phyloP scores from a whole-genome alignment of 352 stramenopile genomes.

The Peronospora farinosa region DNA sequence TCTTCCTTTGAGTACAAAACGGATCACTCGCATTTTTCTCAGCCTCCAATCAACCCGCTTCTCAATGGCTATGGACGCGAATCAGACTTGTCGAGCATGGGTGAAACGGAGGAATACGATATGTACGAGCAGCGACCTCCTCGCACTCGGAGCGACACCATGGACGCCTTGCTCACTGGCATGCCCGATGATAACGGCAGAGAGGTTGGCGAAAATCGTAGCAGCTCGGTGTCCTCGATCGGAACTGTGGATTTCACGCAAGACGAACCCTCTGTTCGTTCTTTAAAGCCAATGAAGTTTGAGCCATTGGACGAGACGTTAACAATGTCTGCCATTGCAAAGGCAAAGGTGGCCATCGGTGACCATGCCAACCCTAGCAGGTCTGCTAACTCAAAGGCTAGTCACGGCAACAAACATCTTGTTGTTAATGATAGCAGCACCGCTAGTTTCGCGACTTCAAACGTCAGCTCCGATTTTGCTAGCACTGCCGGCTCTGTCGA shows the following conservation, averaged over 20 bases:
- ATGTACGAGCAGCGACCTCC: slow-evolving; percentile 34
- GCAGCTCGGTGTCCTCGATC: slow-evolving; percentile 42
- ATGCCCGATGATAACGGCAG: slow-evolving; percentile 18
- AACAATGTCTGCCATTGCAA: slow-evolving; percentile 27
- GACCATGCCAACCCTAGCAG: slow-evolving; percentile 9
- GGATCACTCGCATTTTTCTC: slow-evolving; percentile 23
- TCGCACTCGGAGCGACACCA: slow-evolving; percentile 24
- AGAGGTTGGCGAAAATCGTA: slow-evolving; percentile 16
- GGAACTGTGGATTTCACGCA: slow-evolving; percentile 53
- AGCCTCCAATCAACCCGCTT: slow-evolving; percentile 36
- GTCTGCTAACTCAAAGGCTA: slow-evolving; percentile 22
- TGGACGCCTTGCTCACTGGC: slow-evolving; percentile 28
- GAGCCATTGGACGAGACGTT: slow-evolving; percentile 34
- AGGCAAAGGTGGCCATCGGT: slow-evolving; percentile 4
- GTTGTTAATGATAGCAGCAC: slow-evolving; percentile 25
- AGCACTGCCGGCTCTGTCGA: slow-evolving; percentile 32
- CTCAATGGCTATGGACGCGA: slow-evolving; percentile 40
- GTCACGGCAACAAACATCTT: slow-evolving; percentile 25
- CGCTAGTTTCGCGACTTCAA: slow-evolving; percentile 20
- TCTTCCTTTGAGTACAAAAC: slow-evolving; percentile 43
- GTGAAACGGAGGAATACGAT: slow-evolving; percentile 44
- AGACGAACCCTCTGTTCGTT: slow-evolving; percentile 32
- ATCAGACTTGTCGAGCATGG: slow-evolving; percentile 57
- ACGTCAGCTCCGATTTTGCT: slow-evolving; percentile 24
- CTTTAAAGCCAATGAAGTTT: slow-evolving; percentile 22